Evolutionary conservation across 2,329 filamentous ascomycete species (phyloP).

Genomic region (Penicillium concentricum): DNA sequence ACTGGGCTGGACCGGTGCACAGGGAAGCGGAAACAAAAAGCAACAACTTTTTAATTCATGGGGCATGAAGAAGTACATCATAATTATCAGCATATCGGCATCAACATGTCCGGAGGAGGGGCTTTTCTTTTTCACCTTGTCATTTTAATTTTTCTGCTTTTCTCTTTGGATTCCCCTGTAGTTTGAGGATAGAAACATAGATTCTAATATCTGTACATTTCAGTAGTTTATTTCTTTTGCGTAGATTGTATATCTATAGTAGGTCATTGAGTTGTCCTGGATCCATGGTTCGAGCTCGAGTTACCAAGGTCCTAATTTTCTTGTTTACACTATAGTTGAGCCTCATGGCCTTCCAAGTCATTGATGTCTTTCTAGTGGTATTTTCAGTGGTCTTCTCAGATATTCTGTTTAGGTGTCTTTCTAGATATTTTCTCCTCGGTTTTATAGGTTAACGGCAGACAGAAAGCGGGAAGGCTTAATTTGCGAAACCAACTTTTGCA

Average conservation of each 20-base stretch:
- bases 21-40: constrained; percentile 18
- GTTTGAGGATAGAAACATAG: constrained; percentile 22
- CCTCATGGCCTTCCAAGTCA: too few species aligned
- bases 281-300: not conserved
- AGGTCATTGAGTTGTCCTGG: not conserved
- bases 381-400: too few species aligned
- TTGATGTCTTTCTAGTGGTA: too few species aligned
- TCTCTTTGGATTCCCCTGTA: constrained; percentile 20
- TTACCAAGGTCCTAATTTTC: not conserved
- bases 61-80: constrained; percentile 16
- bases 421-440: too few species aligned
- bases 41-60: constrained; percentile 19
- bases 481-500: too few species aligned
- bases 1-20: constrained; percentile 17
- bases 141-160: constrained; percentile 11
- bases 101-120: constrained; percentile 19
- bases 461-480: too few species aligned
- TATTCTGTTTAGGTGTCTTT: too few species aligned
- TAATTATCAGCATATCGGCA: constrained; percentile 28
- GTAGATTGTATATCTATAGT: not conserved
- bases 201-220: constrained; percentile 21
- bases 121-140: constrained; percentile 11
- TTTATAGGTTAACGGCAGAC: too few species aligned
- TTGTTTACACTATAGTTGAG: too few species aligned
- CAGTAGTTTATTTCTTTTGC: not conserved